A percentile compares a stretch with the other conserved stretches of the same genome.
phyloP scores from a whole-genome alignment of 176 grass and related monocot genomes.

The Oryza rufipogon region DNA sequence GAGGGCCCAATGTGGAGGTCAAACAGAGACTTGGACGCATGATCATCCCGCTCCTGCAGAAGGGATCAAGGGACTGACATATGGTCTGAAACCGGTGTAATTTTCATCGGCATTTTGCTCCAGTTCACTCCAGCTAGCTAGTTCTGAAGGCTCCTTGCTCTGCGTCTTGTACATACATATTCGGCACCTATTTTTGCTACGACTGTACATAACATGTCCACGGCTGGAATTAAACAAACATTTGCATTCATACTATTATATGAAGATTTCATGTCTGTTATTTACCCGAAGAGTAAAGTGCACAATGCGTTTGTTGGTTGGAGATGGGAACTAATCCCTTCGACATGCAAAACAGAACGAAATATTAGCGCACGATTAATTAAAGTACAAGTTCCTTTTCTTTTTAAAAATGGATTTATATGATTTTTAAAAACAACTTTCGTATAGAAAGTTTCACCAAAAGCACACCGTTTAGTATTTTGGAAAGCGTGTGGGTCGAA shows the following conservation, averaged over 20 bases:
- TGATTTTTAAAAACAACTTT: no score
- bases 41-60: neutral
- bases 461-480: no score
- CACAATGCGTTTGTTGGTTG: no score
- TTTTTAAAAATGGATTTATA: no score
- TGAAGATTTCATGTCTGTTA: neutral
- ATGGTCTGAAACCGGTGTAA: neutral
- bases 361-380: no score
- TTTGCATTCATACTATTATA: neutral
- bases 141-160: neutral
- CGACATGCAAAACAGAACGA: no score
- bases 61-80: neutral
- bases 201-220: no score
- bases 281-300: neutral
- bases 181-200: no score
- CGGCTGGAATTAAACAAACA: neutral
- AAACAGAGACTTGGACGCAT: conserved; percentile 19
- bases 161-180: neutral
- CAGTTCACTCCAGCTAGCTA: neutral
- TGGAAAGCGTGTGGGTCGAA: no score
- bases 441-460: no score
- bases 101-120: neutral
- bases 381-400: no score
- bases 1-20: neutral
- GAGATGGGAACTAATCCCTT: no score